A percentile compares a stretch with the other conserved stretches of the same genome.
These are phyloP conservation scores for Skeletonema tropicum DNA, from an alignment of 108 stramenopile genomes.

Conservation along the genomic window DNA sequence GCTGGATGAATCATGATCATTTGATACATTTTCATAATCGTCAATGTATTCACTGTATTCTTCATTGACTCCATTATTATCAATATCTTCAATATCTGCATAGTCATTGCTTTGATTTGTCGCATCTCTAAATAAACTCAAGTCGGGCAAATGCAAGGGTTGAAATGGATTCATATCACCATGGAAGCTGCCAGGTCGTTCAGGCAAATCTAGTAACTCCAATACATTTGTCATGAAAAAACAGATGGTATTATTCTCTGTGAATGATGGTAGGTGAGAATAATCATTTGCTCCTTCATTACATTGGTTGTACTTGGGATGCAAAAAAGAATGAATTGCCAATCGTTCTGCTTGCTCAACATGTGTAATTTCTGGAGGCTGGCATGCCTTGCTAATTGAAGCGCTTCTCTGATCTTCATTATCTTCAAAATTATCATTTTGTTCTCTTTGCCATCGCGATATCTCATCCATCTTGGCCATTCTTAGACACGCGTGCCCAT, in stretches of 20 bases:
- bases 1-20: background rate
- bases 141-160: slow-evolving; percentile 40
- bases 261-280: slow-evolving; percentile 19
- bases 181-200: slow-evolving; percentile 19
- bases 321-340: slow-evolving; percentile 33
- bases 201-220: slow-evolving; percentile 32
- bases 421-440: background rate
- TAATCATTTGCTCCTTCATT: slow-evolving; percentile 7
- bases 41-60: background rate
- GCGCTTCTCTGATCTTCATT: background rate
- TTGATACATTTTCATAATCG: background rate
- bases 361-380: slow-evolving; percentile 14
- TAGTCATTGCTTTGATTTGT: slow-evolving; percentile 3
- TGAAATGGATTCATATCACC: slow-evolving; percentile 19
- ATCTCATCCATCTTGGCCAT: slow-evolving; percentile 35
- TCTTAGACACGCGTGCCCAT: slow-evolving; percentile 32
- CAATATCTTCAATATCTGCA: background rate
- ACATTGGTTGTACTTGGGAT: slow-evolving; percentile 17
- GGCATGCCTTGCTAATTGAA: background rate
- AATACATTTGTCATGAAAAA: slow-evolving; percentile 49
- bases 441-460: background rate
- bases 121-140: slow-evolving; percentile 4
- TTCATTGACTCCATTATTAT: background rate
- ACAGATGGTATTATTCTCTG: slow-evolving; percentile 35
- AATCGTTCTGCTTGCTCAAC: slow-evolving; percentile 45